Evolutionary conservation across 1,284 basidiomycete species (phyloP).

Genomic region (Cryptococcus wingfieldii): DNA sequence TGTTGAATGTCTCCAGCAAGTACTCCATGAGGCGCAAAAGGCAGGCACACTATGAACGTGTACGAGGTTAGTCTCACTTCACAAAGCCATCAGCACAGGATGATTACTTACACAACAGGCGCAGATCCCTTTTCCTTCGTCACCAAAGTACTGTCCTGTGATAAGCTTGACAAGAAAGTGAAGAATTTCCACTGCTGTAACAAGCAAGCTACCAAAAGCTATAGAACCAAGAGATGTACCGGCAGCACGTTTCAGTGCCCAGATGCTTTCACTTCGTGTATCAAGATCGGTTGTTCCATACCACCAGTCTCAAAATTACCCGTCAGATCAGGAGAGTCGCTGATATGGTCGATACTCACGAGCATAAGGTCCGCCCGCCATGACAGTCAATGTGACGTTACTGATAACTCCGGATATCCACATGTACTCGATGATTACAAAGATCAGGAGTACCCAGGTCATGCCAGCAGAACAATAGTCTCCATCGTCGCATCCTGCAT

Average conservation of each 20-base stretch:
- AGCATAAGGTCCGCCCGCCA: slow-evolving; percentile 13
- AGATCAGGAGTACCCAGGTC: slow-evolving; percentile 2
- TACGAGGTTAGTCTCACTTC: background rate
- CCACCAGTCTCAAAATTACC: slow-evolving; percentile 2
- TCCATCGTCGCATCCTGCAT: slow-evolving; percentile 1
- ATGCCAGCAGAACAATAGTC: slow-evolving; percentile 1
- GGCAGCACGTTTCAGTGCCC: slow-evolving; percentile 70
- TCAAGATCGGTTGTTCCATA: slow-evolving; percentile 2
- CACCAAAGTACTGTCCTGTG: background rate
- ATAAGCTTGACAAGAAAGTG: slow-evolving; percentile 58
- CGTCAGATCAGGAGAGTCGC: background rate
- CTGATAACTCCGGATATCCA: slow-evolving; percentile 13
- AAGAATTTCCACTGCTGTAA: slow-evolving; percentile 74
- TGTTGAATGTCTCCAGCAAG: slow-evolving; percentile 9
- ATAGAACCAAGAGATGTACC: slow-evolving; percentile 82
- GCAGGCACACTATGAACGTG: slow-evolving; percentile 1
- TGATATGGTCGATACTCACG: background rate
- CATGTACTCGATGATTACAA: slow-evolving; percentile 3
- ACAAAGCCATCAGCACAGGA: background rate
- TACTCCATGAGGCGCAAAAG: background rate
- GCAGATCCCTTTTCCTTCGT: background rate
- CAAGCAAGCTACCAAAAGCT: slow-evolving; percentile 82
- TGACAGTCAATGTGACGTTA: slow-evolving; percentile 4
- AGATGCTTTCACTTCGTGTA: slow-evolving; percentile 45
- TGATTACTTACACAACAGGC: slow-evolving; percentile 1